Evolutionary conservation across 495 filamentous ascomycete species (phyloP), one percentile per base, ranked within the genome.

Genomic region (Copromyces sp.): DNA sequence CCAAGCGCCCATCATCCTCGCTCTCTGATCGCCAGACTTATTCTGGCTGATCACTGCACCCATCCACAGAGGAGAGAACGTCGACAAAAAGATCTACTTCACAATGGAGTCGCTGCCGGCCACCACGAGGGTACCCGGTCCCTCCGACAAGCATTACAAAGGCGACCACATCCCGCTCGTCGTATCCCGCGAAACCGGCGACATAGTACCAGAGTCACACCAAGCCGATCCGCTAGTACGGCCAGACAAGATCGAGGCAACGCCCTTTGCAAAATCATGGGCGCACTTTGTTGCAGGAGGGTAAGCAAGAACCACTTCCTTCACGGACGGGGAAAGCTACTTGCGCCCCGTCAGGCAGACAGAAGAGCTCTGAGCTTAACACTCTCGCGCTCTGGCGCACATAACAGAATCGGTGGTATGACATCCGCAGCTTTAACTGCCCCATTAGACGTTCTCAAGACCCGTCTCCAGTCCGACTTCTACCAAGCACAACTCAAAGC

Each of bases 391-490:
- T 42, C n/a, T 47, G 17, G 44, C 44, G 47, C 47, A 29, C 47
- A 59, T 59, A 14, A 8, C 74, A 96, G 94, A 24, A 82, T 93
- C 29, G 94, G 94, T 73, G 94, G 94, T 72, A 94, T 97, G 91
- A 93, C 92, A 20, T 87, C 94, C 14, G 91, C 94, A 5, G 89
- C 90, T n/a, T 82, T 97, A 11, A 97, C 94, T 0, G 92, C 92
- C 4, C 94, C 94, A 7, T 89, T 97, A 68, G 94, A 97, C 78
- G 94, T 97, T 38, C 86, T 97, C 9, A 95, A 95, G 82, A 97
- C 94, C 4, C 88, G 94, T 9, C 86, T 97, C 4, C 94, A 97
- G 80, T 94, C 92, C 76, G 92, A 95, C 75, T 96, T 94, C 79
- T 97, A 97, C 83, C 92, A 95, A 76, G 82, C 88, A 2, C 92